phyloP scores from a whole-genome alignment of 495 filamentous ascomycete species.

The Penicillium angulare region DNA sequence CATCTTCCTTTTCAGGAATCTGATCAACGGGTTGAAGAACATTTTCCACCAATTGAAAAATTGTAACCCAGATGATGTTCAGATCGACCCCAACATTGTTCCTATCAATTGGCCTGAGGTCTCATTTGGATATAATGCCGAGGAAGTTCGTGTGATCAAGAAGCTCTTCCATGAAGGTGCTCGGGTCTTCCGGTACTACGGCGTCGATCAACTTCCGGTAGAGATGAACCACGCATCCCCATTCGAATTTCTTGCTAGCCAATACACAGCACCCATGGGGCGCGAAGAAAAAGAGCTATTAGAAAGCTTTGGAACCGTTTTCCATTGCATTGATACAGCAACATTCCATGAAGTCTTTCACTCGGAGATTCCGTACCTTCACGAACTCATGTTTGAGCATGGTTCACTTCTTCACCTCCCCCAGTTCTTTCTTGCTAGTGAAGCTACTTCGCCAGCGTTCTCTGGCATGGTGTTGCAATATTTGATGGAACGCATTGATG shows the following conservation, averaged over 20 bases:
- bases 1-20: conserved; percentile 95
- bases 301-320: conserved; percentile 96
- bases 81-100: conserved; percentile 71
- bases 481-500: conserved; percentile 91
- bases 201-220: conserved; percentile 72
- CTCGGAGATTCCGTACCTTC: conserved; percentile 91
- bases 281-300: conserved; percentile 98
- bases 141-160: conserved; percentile 94
- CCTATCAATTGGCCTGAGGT: conserved; percentile 94
- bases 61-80: conserved; percentile 69
- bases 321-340: conserved; percentile 97
- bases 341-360: conserved; percentile 99
- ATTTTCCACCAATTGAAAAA: conserved; percentile 93
- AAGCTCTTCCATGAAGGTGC: conserved; percentile 97
- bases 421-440: conserved; percentile 96
- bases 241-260: conserved; percentile 86
- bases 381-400: conserved; percentile 97
- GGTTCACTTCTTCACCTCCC: conserved; percentile 90
- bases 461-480: conserved; percentile 97
- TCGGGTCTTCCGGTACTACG: conserved; percentile 94
- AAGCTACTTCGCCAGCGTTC: conserved; percentile 96
- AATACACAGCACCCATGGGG: conserved; percentile 85
- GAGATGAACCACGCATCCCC: conserved; percentile 75
- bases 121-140: conserved; percentile 93
- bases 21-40: conserved; percentile 96